These are phyloP conservation scores for Phytopythium helicoides DNA, from an alignment of 352 stramenopile species.

Conservation along the genomic window DNA sequence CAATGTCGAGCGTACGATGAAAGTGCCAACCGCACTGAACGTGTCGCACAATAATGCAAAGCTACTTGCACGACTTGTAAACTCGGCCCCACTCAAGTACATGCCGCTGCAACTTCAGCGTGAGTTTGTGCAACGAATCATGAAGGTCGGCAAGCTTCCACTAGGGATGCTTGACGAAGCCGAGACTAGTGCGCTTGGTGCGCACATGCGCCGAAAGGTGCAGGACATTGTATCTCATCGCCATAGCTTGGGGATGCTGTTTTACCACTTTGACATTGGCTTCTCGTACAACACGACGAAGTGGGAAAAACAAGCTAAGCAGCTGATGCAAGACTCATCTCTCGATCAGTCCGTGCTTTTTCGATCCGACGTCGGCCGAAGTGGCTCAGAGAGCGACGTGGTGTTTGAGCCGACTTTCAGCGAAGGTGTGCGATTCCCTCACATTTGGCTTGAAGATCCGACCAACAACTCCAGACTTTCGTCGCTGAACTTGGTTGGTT, in stretches of 20 bases:
- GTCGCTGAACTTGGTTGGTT: conserved; percentile 38
- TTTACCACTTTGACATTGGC: conserved; percentile 86
- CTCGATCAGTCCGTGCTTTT: conserved; percentile 56
- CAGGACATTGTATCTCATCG: conserved; percentile 52
- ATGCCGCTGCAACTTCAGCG: conserved; percentile 52
- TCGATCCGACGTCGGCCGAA: conserved; percentile 8
- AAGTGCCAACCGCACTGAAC: conserved; percentile 72
- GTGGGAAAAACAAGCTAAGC: conserved; percentile 42
- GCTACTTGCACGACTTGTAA: conserved; percentile 49
- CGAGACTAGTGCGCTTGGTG: conserved; percentile 41
- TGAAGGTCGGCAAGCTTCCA: conserved; percentile 67
- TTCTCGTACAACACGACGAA: conserved; percentile 64
- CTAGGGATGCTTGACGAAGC: conserved; percentile 47
- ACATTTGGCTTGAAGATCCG: conserved; percentile 46
- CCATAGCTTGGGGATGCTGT: conserved; percentile 76
- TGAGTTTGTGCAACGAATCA: conserved; percentile 61
- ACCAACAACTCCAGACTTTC: conserved; percentile 32
- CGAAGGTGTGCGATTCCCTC: conserved; percentile 62
- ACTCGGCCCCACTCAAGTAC: conserved; percentile 59
- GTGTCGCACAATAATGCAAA: conserved; percentile 81
- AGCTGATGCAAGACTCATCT: conserved; percentile 59
- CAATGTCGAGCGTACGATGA: conserved; percentile 87
- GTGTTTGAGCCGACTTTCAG: conserved; percentile 48
- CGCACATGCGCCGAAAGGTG: conserved; percentile 56
- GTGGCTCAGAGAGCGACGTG: conserved; percentile 7